phyloP scores from a whole-genome alignment of 805 yeast genomes.

The Candida wancherniae region DNA sequence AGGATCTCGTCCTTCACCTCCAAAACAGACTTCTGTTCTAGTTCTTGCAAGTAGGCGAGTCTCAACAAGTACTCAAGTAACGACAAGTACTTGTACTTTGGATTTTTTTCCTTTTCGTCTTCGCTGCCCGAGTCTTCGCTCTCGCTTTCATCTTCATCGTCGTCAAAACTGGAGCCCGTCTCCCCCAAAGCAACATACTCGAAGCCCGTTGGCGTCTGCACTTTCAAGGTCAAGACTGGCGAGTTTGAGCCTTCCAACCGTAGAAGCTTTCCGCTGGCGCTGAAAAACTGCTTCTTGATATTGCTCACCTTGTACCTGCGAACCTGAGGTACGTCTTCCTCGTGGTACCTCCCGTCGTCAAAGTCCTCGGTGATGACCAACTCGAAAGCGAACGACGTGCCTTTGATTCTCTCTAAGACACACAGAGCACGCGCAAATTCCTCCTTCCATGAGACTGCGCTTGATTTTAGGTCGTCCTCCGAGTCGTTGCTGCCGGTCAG shows the following conservation, averaged over 20 bases:
- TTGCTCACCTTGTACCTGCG: conserved; percentile 33
- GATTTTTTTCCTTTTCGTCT: conserved; percentile 1
- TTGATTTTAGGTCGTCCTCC: not conserved
- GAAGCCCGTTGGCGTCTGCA: conserved; percentile 13
- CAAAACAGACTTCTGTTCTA: conserved; percentile 50
- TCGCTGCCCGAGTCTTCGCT: conserved; percentile 13
- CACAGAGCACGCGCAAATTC: conserved; percentile 55
- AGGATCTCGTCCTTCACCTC: conserved; percentile 64
- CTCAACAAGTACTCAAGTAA: conserved; percentile 61
- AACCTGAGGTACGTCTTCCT: conserved; percentile 38
- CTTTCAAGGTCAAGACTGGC: conserved; percentile 65
- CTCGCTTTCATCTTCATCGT: conserved; percentile 21
- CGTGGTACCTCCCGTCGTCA: conserved; percentile 71
- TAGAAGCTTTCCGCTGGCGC: conserved; percentile 63
- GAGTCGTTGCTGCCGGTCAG: conserved; percentile 1
- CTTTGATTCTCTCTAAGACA: conserved; percentile 27
- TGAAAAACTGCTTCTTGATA: conserved; percentile 55
- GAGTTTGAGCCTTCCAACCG: conserved; percentile 56
- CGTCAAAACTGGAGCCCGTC: conserved; percentile 15
- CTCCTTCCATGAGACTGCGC: conserved; percentile 65
- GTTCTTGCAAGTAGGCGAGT: conserved; percentile 54
- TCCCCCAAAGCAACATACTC: conserved; percentile 22
- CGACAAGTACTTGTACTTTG: conserved; percentile 40
- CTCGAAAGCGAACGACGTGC: conserved; percentile 35
- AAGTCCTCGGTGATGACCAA: conserved; percentile 52